These are phyloP conservation scores for Bruguiera sexangula DNA, from an alignment of 345 rosid genomes.

Conservation along the genomic window DNA sequence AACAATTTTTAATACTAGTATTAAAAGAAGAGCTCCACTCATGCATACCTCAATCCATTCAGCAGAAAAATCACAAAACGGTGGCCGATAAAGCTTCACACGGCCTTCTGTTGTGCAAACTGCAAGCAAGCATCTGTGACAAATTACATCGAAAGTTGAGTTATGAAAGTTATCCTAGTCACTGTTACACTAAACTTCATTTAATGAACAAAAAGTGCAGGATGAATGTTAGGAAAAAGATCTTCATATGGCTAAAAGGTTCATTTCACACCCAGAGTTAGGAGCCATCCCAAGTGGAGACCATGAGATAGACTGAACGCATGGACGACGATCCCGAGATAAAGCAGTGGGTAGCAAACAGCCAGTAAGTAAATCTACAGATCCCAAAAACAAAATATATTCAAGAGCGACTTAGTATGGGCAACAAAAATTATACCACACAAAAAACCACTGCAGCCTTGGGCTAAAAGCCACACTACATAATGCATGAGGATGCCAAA, in stretches of 20 bases:
- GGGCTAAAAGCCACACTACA: neutral
- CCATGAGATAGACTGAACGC: conserved; percentile 84
- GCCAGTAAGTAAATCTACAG: conserved; percentile 58
- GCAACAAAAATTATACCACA: neutral
- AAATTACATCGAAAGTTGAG: conserved; percentile 8
- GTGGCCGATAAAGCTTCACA: conserved; percentile 80
- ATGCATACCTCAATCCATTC: conserved; percentile 88
- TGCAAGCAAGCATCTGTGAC: conserved; percentile 76
- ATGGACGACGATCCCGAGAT: conserved; percentile 62
- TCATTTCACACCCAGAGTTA: conserved; percentile 58
- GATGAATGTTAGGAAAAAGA: neutral
- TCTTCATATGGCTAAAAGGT: neutral
- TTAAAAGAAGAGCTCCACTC: conserved; percentile 1
- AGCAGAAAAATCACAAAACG: conserved; percentile 73
- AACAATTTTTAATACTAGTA: too few species aligned
- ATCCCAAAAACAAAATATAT: neutral
- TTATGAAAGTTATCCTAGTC: neutral
- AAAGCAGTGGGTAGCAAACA: conserved; percentile 61
- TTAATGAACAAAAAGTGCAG: neutral
- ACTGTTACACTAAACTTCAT: neutral
- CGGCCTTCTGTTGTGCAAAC: conserved; percentile 79
- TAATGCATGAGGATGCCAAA: neutral
- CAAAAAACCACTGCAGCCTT: neutral
- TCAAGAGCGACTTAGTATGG: neutral
- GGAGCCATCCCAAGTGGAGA: conserved; percentile 86